Evolutionary conservation across 2,329 filamentous ascomycete species (phyloP).

Genomic region (Fusarium ramigenum): DNA sequence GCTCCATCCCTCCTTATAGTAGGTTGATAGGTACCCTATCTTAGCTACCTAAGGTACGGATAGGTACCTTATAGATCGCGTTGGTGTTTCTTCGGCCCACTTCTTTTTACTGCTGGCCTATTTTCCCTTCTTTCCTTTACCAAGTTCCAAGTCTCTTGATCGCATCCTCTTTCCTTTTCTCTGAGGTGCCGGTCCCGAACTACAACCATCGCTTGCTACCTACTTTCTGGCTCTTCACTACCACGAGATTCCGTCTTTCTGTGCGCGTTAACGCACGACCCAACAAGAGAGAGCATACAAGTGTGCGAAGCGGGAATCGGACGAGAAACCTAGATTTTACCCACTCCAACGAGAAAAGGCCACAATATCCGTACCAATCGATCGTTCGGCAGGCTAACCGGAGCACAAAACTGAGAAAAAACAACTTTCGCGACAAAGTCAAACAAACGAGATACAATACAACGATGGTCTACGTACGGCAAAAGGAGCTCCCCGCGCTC

Average conservation of each 20-base stretch:
- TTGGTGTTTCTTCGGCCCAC: slow-evolving; percentile 24
- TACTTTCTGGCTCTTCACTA: not conserved
- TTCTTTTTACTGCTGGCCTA: slow-evolving; percentile 32
- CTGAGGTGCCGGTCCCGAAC: not conserved
- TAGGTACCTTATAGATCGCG: not conserved
- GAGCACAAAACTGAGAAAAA: not conserved
- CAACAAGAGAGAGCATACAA: slow-evolving; percentile 5
- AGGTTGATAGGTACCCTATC: not conserved
- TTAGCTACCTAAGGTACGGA: too few relatives aligned
- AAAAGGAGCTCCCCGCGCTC: slow-evolving; percentile 86
- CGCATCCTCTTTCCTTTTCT: not conserved
- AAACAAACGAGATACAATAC: slow-evolving; percentile 10
- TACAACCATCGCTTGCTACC: not conserved
- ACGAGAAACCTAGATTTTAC: slow-evolving; percentile 25
- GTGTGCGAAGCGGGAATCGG: slow-evolving; percentile 13
- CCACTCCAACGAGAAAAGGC: slow-evolving; percentile 29
- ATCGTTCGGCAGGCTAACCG: slow-evolving; percentile 9
- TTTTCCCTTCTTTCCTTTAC: slow-evolving; percentile 26
- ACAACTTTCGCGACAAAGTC: not conserved
- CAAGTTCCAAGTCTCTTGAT: slow-evolving; percentile 4
- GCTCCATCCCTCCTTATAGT: not conserved
- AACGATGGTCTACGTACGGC: slow-evolving; percentile 93
- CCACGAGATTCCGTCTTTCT: not conserved
- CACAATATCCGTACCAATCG: slow-evolving; percentile 15
- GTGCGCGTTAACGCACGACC: not conserved